These are phyloP conservation scores for Backusella macrospora DNA, from an alignment of 192 early-diverging fungal genomes.

Conservation along the genomic window DNA sequence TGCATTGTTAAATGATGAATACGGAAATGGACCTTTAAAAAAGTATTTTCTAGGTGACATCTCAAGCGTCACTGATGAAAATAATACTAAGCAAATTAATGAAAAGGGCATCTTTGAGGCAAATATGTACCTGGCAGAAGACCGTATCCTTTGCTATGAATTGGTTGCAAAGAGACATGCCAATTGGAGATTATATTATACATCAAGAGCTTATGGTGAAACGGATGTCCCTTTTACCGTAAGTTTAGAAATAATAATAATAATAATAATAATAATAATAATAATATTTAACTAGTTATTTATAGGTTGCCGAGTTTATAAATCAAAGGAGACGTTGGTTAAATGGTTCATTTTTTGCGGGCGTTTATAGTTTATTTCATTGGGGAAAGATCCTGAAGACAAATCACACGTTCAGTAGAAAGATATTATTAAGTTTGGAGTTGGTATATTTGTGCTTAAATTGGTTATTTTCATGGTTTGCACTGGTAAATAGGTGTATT, in stretches of 20 bases:
- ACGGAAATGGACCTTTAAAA: slow-evolving; percentile 59
- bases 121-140: slow-evolving; percentile 70
- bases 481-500: slow-evolving; percentile 48
- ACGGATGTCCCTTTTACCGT: slow-evolving; percentile 73
- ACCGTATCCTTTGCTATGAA: slow-evolving; percentile 84
- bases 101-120: slow-evolving; percentile 64
- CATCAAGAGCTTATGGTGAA: slow-evolving; percentile 67
- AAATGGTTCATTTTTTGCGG: slow-evolving; percentile 70
- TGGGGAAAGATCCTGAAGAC: slow-evolving; percentile 64
- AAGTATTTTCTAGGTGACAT: slow-evolving; percentile 77
- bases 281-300: neutral
- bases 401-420: slow-evolving; percentile 67
- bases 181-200: slow-evolving; percentile 72
- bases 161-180: slow-evolving; percentile 68
- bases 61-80: neutral
- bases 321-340: slow-evolving; percentile 80
- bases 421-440: slow-evolving; percentile 75
- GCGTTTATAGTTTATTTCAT: slow-evolving; percentile 66
- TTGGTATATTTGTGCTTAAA: slow-evolving; percentile 80
- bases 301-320: slow-evolving; percentile 68
- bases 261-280: neutral
- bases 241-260: neutral
- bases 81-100: slow-evolving; percentile 50
- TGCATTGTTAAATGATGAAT: slow-evolving; percentile 62
- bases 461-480: slow-evolving; percentile 92